Conservation (phyloP, 1,139 yeast genomes). For the Suhomyces terraborum region DNA sequence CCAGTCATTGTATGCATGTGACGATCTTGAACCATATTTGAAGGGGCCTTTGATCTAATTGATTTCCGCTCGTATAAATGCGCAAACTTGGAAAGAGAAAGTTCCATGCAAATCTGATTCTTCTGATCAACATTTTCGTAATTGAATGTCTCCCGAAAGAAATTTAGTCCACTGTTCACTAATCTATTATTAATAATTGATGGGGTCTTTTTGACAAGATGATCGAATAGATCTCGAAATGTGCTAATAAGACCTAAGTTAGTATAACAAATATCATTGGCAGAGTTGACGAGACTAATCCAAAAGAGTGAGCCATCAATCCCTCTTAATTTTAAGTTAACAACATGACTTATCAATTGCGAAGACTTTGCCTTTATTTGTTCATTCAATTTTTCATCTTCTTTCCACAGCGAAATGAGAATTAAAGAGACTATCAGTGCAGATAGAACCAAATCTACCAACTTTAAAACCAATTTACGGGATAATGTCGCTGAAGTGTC, state of each 20-base stretch:
- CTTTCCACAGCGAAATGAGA: background rate
- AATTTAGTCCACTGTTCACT: conserved; percentile 28
- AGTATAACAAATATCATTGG: conserved; percentile 34
- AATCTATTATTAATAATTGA: conserved; percentile 21
- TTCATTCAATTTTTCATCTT: background rate
- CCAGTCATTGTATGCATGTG: background rate
- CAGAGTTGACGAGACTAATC: conserved; percentile 32
- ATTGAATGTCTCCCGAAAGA: conserved; percentile 28
- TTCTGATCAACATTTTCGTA: background rate
- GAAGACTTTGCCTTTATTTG: conserved; percentile 5
- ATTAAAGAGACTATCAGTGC: conserved; percentile 21
- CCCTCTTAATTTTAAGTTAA: conserved; percentile 1
- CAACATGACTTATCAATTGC: conserved; percentile 11
- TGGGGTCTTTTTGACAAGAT: conserved; percentile 17
- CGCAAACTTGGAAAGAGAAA: background rate
- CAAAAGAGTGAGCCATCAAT: conserved; percentile 23
- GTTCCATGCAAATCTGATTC: background rate
- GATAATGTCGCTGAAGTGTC: too few relatives aligned
- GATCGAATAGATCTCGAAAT: conserved; percentile 25
- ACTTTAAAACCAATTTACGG: conserved; percentile 20
- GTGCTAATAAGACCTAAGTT: conserved; percentile 26
- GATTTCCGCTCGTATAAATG: conserved; percentile 1
- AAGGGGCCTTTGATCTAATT: background rate
- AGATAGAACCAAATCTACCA: conserved; percentile 22
- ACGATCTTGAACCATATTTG: background rate